A percentile compares a stretch with the other conserved stretches of the same genome.
These are phyloP conservation scores for Lactifluus subvellereus DNA, from an alignment of 768 basidiomycete species.

Conservation along the genomic window DNA sequence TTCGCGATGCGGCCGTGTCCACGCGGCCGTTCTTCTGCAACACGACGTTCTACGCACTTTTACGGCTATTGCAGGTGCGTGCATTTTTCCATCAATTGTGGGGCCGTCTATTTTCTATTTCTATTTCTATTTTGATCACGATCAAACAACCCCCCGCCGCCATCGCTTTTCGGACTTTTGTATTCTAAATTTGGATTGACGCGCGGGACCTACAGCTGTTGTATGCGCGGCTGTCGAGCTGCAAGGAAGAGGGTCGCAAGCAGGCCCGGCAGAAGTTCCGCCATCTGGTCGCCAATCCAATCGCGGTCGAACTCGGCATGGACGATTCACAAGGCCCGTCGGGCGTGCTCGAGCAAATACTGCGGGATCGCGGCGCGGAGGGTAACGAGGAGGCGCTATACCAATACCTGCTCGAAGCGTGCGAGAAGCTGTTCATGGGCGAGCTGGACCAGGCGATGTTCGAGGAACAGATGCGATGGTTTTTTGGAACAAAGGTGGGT, in stretches of 20 bases:
- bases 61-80: constrained; percentile 80
- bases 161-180: not conserved
- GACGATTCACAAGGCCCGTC: constrained; percentile 78
- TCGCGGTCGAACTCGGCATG: constrained; percentile 78
- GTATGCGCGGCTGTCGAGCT: constrained; percentile 79
- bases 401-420: constrained; percentile 80
- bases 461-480: constrained; percentile 94
- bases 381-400: constrained; percentile 69
- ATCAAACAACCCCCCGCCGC: too few relatives aligned
- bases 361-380: constrained; percentile 42
- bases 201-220: constrained; percentile 55
- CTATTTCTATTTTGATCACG: too few relatives aligned
- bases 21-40: constrained; percentile 79
- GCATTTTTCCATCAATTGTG: constrained; percentile 24
- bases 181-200: constrained; percentile 3
- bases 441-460: constrained; percentile 90
- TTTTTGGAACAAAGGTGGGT: constrained; percentile 78
- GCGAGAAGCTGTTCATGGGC: constrained; percentile 89
- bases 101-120: not conserved
- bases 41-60: constrained; percentile 84
- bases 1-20: constrained; percentile 28
- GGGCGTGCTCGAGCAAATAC: constrained; percentile 59
- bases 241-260: constrained; percentile 74
- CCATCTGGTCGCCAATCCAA: constrained; percentile 65
- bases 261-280: constrained; percentile 64